These are phyloP conservation scores for Ceratocystis colombiana DNA, from an alignment of 2,329 filamentous ascomycete genomes.

Conservation along the genomic window DNA sequence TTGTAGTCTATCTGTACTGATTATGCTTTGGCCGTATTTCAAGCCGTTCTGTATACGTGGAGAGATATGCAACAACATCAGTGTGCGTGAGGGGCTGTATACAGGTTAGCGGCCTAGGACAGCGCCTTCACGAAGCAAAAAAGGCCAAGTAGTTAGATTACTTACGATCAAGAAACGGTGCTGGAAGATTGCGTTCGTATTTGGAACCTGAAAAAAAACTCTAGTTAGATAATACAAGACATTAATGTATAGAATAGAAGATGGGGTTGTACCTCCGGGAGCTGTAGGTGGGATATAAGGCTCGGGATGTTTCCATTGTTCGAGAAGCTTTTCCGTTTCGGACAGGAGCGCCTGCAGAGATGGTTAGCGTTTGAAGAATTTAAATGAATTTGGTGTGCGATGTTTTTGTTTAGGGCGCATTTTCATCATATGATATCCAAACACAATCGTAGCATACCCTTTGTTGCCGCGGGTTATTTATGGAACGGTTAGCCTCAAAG, in stretches of 20 bases:
- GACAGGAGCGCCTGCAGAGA: conserved; percentile 61
- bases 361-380: not conserved
- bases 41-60: not conserved
- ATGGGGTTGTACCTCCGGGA: conserved; percentile 62
- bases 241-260: not conserved
- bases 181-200: conserved; percentile 85
- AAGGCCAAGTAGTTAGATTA: conserved; percentile 27
- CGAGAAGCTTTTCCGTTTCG: conserved; percentile 78
- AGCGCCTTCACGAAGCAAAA: not conserved
- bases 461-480: conserved; percentile 76
- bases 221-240: not conserved
- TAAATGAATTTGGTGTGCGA: conserved; percentile 1
- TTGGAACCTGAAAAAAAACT: conserved; percentile 59
- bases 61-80: not conserved
- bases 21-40: not conserved
- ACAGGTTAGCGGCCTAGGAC: not conserved
- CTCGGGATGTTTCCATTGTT: conserved; percentile 96
- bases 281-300: conserved; percentile 83
- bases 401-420: not conserved
- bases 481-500: conserved; percentile 84
- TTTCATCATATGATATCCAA: not conserved
- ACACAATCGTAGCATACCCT: conserved; percentile 46
- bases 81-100: conserved; percentile 19
- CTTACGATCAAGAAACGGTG: conserved; percentile 71
- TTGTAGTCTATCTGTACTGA: not conserved